These are phyloP conservation scores for Chiua virens DNA, from an alignment of 768 basidiomycete genomes.

Conservation along the genomic window DNA sequence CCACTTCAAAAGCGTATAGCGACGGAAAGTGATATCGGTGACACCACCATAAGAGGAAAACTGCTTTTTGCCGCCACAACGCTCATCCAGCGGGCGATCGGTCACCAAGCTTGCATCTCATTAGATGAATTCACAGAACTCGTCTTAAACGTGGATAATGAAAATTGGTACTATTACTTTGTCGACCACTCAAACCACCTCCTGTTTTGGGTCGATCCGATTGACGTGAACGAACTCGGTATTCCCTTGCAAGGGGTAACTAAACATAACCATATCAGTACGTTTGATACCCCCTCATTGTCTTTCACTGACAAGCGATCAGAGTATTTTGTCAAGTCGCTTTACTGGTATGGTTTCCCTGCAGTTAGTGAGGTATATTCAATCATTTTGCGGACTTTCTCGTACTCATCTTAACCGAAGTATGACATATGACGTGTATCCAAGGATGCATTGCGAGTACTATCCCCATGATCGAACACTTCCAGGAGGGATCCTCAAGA, in stretches of 20 bases:
- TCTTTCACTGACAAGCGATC: background rate
- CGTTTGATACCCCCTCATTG: background rate
- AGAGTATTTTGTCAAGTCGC: slow-evolving; percentile 12
- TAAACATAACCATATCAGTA: slow-evolving; percentile 12
- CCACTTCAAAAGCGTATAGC: too few species aligned
- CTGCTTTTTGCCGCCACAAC: too few species aligned
- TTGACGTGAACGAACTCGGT: background rate
- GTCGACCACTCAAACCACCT: slow-evolving; percentile 16
- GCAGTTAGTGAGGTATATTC: background rate
- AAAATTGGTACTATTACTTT: slow-evolving; percentile 14
- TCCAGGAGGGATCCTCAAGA: slow-evolving; percentile 1
- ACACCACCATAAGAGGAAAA: too few species aligned
- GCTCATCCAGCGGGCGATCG: too few species aligned
- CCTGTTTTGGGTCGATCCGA: slow-evolving; percentile 14
- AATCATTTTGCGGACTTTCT: background rate
- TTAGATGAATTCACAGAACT: background rate
- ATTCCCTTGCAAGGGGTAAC: slow-evolving; percentile 7
- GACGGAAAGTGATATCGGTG: too few species aligned
- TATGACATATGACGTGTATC: background rate
- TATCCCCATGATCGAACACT: slow-evolving; percentile 1
- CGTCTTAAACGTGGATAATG: slow-evolving; percentile 5
- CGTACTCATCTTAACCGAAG: background rate
- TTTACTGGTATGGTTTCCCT: slow-evolving; percentile 11
- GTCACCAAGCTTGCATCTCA: background rate
- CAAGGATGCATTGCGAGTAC: slow-evolving; percentile 18